phyloP scores from a whole-genome alignment of 139 green algal genomes.

The Picochlorum costavermella region DNA sequence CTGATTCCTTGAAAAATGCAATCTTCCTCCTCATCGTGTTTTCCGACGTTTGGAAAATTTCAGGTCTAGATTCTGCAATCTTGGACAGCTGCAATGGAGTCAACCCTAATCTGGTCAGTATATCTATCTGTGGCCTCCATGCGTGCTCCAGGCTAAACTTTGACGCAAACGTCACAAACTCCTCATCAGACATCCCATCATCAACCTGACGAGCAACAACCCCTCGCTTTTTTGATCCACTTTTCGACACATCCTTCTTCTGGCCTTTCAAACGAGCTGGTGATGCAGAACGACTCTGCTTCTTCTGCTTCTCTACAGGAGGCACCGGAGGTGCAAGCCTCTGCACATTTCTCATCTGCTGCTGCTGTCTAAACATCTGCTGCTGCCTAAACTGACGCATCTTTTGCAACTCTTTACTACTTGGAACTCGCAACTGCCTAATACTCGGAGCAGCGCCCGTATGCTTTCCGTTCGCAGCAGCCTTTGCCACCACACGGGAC shows the following conservation, averaged over 20 bases:
- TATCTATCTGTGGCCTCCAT: constrained; percentile 25
- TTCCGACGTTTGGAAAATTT: constrained; percentile 27
- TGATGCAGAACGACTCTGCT: not conserved
- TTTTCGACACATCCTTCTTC: not conserved
- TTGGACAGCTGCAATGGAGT: constrained; percentile 13
- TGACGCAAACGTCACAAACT: constrained; percentile 11
- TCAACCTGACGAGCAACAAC: not conserved
- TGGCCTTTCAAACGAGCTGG: constrained; percentile 5
- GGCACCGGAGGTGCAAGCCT: not conserved
- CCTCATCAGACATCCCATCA: not conserved
- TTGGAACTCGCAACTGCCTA: constrained; percentile 8
- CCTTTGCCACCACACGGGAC: not conserved
- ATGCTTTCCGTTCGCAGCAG: constrained; percentile 1
- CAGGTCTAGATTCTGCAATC: constrained; percentile 5
- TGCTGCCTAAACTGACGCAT: constrained; percentile 13
- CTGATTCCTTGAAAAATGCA: constrained; percentile 31
- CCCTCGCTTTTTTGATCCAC: not conserved
- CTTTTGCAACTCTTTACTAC: constrained; percentile 15
- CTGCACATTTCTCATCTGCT: constrained; percentile 1
- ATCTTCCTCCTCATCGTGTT: constrained; percentile 34
- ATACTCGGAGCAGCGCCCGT: not conserved
- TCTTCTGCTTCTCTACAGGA: not conserved
- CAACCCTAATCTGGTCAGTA: constrained; percentile 22
- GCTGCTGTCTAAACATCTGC: constrained; percentile 12
- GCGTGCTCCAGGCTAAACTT: constrained; percentile 10